phyloP scores from a whole-genome alignment of 768 basidiomycete species.

The Calocera cornea region DNA sequence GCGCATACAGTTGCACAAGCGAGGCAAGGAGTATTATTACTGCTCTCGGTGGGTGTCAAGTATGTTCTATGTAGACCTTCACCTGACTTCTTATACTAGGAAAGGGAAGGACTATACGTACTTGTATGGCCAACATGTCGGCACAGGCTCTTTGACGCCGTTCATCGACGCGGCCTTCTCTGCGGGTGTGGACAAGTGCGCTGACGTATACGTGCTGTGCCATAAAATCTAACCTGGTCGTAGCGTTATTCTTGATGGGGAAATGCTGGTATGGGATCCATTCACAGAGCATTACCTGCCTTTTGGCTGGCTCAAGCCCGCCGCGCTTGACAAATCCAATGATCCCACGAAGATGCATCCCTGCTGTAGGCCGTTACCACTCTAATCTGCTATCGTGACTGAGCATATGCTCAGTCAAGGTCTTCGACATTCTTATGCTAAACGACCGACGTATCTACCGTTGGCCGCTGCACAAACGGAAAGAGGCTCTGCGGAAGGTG shows the following conservation, averaged over 20 bases:
- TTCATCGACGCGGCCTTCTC: conserved; percentile 68
- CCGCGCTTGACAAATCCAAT: conserved; percentile 53
- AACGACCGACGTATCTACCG: conserved; percentile 44
- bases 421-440: conserved; percentile 86
- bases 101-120: conserved; percentile 87
- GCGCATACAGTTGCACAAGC: conserved; percentile 87
- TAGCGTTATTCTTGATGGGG: conserved; percentile 90
- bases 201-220: background rate
- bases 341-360: conserved; percentile 60
- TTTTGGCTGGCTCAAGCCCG: conserved; percentile 88
- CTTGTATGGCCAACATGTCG: conserved; percentile 76
- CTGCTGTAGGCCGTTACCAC: conserved; percentile 53
- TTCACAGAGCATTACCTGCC: conserved; percentile 74
- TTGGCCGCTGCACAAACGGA: conserved; percentile 59
- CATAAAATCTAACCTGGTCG: background rate
- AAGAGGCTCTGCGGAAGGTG: conserved; percentile 57
- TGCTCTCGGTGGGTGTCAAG: conserved; percentile 56
- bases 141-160: conserved; percentile 77
- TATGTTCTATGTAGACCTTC: conserved; percentile 6
- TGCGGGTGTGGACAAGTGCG: conserved; percentile 66
- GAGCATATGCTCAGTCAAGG: conserved; percentile 56
- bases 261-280: conserved; percentile 98
- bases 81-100: conserved; percentile 28
- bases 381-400: background rate
- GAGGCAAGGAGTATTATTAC: conserved; percentile 82